Base-by-base conservation (phyloP, 1,139 yeast genomes). In the Candida dubliniensis region DNA sequence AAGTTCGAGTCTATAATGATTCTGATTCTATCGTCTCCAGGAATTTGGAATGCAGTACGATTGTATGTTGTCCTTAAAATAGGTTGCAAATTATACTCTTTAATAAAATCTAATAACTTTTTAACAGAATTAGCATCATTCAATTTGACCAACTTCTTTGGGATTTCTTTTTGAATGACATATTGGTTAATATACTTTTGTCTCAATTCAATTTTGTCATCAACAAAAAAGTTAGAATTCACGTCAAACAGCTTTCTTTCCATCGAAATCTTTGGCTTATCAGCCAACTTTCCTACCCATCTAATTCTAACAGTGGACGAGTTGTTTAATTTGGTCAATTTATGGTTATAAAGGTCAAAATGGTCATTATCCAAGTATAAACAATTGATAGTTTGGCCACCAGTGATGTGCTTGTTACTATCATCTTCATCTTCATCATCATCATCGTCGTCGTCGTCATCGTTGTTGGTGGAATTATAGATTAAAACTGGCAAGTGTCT, bases 21-120 rank as follows among this genome's bases (percentile, higher is more conserved):
- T 62, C 97, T 82, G 39, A 91, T 84, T 57, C 90, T 80, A 61
- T 90, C 95, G 62, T 93, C 98, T 48, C 98, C 98, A 1, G 99
- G 99, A 54, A 93, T 91, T 71, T 93, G 97, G 74, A 93, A 93
- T 1, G 98, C 98, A 12, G 96, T 88, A 65, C 99, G 80, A 37
- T 89, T 87, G 67, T 88, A 90, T 37, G 85, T 79, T 4, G 96
- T 81, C 68, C 99, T 82, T 61, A 93, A 68, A 34, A 88, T 81
- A 12, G 99, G 99, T 64, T 88, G 87, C 51, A 93, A 74, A 47
- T 81, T 76, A 55, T 82, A 76, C 44, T 82, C 82, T 37, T 69
- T 64, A 49, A 93, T 83, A 58, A 84, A 87, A 9, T 72, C 63
- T 43, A 90, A 69, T 44, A 79, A 79, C 37, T 75, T 72, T 18